These are phyloP conservation scores for Beauveria pseudobassiana DNA, from an alignment of 2,329 filamentous ascomycete genomes.

Conservation along the genomic window DNA sequence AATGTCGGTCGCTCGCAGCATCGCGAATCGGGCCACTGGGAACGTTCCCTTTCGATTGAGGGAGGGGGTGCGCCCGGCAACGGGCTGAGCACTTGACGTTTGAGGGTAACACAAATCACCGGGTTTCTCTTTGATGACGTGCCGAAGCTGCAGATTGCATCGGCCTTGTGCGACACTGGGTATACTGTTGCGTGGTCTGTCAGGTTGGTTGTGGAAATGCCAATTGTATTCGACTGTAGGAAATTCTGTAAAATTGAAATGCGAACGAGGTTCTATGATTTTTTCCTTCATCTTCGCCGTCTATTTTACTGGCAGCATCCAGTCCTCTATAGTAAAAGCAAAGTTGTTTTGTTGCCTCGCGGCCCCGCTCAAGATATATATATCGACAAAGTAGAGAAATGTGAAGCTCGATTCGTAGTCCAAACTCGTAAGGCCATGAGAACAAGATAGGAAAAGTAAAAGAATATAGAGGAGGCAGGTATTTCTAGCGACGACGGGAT, in stretches of 20 bases:
- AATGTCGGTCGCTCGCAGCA: background rate
- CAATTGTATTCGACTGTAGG: background rate
- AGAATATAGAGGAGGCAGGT: no score
- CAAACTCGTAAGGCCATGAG: background rate
- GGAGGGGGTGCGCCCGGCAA: background rate
- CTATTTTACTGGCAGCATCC: background rate
- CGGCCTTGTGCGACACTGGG: background rate
- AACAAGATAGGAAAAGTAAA: background rate
- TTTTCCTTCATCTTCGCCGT: background rate
- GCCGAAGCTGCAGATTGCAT: background rate
- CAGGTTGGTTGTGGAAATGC: background rate
- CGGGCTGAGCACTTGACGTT: background rate
- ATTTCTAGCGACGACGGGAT: no score
- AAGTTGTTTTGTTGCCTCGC: background rate
- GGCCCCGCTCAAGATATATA: conserved; percentile 1
- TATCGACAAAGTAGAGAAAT: background rate
- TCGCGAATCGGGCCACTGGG: conserved; percentile 5
- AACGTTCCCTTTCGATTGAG: background rate
- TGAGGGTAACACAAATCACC: conserved; percentile 5
- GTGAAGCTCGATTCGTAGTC: background rate
- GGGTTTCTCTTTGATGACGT: background rate
- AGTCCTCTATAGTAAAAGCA: background rate
- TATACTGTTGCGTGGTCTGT: background rate
- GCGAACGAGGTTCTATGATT: background rate
- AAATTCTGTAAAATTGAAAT: background rate